Percentiles rank a stretch among this genome's conserved stretches.
Evolutionary conservation across 306 rosid genomes (phyloP).

Genomic region (Quercus parvula): DNA sequence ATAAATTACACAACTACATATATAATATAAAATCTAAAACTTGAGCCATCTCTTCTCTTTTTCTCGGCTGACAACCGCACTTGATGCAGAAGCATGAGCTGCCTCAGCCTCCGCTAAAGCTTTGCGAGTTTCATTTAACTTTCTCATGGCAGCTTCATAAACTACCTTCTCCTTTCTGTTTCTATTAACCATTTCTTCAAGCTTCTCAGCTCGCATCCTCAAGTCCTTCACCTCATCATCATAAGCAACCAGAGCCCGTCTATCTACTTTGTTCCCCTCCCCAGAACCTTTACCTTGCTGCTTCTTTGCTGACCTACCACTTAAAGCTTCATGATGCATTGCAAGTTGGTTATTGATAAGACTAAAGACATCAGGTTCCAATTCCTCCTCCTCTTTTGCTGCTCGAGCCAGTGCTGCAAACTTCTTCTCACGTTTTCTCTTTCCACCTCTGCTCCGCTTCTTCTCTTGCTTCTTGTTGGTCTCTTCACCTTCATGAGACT

Average conservation of each 20-base stretch:
- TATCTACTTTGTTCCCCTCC: slow-evolving; percentile 72
- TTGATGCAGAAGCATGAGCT: slow-evolving; percentile 77
- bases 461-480: slow-evolving; percentile 38
- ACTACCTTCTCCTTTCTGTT: slow-evolving; percentile 81
- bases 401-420: slow-evolving; percentile 57
- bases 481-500: slow-evolving; percentile 42
- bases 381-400: slow-evolving; percentile 61
- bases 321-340: slow-evolving; percentile 48
- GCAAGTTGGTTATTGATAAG: slow-evolving; percentile 83
- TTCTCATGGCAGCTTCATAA: slow-evolving; percentile 81
- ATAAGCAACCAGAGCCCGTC: slow-evolving; percentile 62
- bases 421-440: slow-evolving; percentile 84
- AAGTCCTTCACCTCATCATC: slow-evolving; percentile 81
- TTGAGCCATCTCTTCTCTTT: slow-evolving; percentile 95
- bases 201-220: slow-evolving; percentile 62
- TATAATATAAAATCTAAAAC: slow-evolving; percentile 42
- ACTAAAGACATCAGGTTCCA: slow-evolving; percentile 61
- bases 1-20: slow-evolving; percentile 6
- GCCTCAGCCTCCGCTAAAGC: slow-evolving; percentile 72
- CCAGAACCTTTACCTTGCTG: slow-evolving; percentile 49
- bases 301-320: slow-evolving; percentile 49
- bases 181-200: slow-evolving; percentile 77
- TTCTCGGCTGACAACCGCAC: slow-evolving; percentile 75
- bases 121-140: slow-evolving; percentile 67
- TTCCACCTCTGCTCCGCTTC: slow-evolving; percentile 90